A percentile compares a stretch with the other conserved stretches of the same genome.
Evolutionary conservation across 495 filamentous ascomycete species (phyloP).

Genomic region (Rusavskia elegans): DNA sequence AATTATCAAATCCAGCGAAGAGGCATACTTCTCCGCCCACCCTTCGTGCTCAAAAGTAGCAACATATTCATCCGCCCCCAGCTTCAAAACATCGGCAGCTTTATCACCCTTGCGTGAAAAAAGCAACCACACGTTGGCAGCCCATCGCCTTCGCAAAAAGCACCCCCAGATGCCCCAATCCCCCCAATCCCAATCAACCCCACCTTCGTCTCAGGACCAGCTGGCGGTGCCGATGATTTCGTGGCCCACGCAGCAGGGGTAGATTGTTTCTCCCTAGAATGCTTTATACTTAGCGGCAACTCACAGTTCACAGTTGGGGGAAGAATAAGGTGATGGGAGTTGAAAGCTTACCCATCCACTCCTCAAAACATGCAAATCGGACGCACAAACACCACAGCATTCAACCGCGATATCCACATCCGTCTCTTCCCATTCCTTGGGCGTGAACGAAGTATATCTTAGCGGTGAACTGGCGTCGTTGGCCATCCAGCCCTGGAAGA

Average conservation of each 20-base stretch:
- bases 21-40: conserved; percentile 47
- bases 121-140: conserved; percentile 58
- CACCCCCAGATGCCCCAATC: conserved; percentile 54
- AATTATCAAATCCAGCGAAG: conserved; percentile 59
- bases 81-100: conserved; percentile 50
- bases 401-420: conserved; percentile 63
- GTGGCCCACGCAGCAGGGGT: conserved; percentile 63
- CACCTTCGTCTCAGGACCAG: conserved; percentile 59
- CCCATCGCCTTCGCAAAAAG: conserved; percentile 48
- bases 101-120: conserved; percentile 49
- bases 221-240: conserved; percentile 67
- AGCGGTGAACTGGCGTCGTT: conserved; percentile 41
- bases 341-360: conserved; percentile 64
- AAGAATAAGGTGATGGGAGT: too few relatives aligned
- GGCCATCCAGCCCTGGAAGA: conserved; percentile 72
- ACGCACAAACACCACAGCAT: conserved; percentile 75
- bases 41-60: conserved; percentile 60
- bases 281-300: too few relatives aligned
- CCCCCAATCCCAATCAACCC: conserved; percentile 70
- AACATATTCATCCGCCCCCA: conserved; percentile 48
- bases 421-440: conserved; percentile 62
- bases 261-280: conserved; percentile 26
- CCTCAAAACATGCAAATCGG: conserved; percentile 59
- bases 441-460: conserved; percentile 51
- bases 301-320: too few relatives aligned